phyloP scores from a whole-genome alignment of 2,329 filamentous ascomycete genomes.

The Juglanconis oblonga region DNA sequence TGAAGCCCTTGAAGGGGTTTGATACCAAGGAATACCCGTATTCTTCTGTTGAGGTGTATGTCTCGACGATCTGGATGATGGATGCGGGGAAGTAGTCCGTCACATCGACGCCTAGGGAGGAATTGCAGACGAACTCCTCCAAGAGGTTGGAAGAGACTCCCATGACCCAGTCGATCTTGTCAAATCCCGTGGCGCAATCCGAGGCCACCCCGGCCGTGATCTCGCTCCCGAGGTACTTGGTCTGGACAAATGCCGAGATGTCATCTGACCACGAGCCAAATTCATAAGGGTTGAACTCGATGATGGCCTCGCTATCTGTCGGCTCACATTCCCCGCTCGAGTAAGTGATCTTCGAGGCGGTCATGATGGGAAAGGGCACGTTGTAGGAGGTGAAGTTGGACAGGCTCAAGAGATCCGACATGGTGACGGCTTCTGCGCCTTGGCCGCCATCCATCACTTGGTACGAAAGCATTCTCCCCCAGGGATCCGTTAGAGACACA shows the following conservation, averaged over 20 bases:
- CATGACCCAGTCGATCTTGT: constrained; percentile 45
- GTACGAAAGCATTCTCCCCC: constrained; percentile 13
- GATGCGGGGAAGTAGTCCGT: constrained; percentile 7
- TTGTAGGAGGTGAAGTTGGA: constrained; percentile 13
- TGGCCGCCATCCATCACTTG: constrained; percentile 14
- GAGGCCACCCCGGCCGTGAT: constrained; percentile 27
- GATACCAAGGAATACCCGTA: constrained; percentile 25
- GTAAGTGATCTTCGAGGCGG: constrained; percentile 19
- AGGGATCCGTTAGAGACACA: constrained; percentile 14
- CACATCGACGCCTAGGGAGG: constrained; percentile 9
- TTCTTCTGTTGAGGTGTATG: constrained; percentile 24
- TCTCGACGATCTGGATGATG: constrained; percentile 23
- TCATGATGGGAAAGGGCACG: constrained; percentile 22
- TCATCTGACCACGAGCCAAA: constrained; percentile 43
- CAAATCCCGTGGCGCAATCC: constrained; percentile 39
- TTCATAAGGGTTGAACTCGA: constrained; percentile 43
- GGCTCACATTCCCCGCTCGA: constrained; percentile 18
- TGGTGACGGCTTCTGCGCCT: constrained; percentile 1
- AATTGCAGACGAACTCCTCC: constrained; percentile 22
- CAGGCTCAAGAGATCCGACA: constrained; percentile 5
- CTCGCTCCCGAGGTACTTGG: constrained; percentile 37
- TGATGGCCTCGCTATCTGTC: constrained; percentile 31
- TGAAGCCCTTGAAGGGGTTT: constrained; percentile 42
- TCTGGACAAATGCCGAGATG: constrained; percentile 35
- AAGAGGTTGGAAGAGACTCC: constrained; percentile 43